phyloP scores from a whole-genome alignment of 345 rosid species.

The Trapa incisa region DNA sequence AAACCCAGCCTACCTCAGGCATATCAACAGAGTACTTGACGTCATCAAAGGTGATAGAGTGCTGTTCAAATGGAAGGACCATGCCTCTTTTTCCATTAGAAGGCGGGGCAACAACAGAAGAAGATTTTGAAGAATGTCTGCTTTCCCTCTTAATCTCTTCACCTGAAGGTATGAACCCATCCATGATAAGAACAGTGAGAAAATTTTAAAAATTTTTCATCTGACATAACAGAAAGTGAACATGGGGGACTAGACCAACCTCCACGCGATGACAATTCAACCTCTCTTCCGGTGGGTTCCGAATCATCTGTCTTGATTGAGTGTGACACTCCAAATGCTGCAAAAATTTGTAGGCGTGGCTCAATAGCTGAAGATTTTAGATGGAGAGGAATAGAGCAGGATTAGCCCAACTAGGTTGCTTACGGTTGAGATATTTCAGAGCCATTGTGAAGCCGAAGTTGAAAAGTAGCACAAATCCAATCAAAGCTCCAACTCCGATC shows the following conservation, averaged over 20 bases:
- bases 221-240: not conserved
- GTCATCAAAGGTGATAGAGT: conserved; percentile 39
- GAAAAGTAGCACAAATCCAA: conserved; percentile 27
- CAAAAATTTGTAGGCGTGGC: not conserved
- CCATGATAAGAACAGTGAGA: not conserved
- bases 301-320: conserved; percentile 35
- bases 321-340: conserved; percentile 53
- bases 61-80: conserved; percentile 49
- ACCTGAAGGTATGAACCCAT: not conserved
- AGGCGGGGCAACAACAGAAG: not conserved
- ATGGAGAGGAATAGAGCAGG: conserved; percentile 2
- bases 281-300: conserved; percentile 18
- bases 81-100: conserved; percentile 33
- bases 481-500: conserved; percentile 32
- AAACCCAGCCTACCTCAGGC: conserved; percentile 33
- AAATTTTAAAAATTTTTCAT: not conserved
- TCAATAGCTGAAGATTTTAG: not conserved
- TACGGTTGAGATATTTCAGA: conserved; percentile 30
- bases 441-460: conserved; percentile 23
- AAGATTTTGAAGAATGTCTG: not conserved
- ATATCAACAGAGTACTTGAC: conserved; percentile 43
- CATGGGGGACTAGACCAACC: conserved; percentile 9
- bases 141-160: conserved; percentile 1
- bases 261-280: conserved; percentile 17
- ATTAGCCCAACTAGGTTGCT: conserved; percentile 11